These are phyloP conservation scores for Carex pumila DNA, from an alignment of 176 grass and related monocot genomes.

Conservation along the genomic window DNA sequence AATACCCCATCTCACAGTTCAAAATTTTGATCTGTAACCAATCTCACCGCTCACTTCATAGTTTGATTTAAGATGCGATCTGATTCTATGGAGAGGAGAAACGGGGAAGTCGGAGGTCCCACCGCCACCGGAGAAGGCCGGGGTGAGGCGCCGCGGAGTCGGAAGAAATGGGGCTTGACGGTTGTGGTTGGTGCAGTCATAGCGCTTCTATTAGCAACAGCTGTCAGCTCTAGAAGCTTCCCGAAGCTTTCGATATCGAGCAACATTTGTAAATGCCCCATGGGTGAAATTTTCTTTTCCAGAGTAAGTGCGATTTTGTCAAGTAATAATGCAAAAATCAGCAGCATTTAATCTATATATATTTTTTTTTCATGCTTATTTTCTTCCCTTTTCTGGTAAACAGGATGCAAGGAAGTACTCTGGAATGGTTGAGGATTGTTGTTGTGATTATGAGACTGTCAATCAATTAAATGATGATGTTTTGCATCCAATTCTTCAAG, in stretches of 20 bases:
- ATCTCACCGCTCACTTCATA: not conserved
- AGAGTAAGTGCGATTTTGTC: not conserved
- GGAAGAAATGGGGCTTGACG: conserved; percentile 25
- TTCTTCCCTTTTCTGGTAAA: not conserved
- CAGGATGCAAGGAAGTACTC: conserved; percentile 61
- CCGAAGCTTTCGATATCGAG: conserved; percentile 13
- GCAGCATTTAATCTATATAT: not conserved
- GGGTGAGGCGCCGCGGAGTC: not conserved
- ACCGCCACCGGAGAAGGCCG: not conserved
- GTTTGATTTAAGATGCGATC: not conserved
- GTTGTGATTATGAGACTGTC: conserved; percentile 89
- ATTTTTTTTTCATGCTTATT: not conserved
- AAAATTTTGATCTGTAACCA: not conserved
- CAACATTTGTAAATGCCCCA: conserved; percentile 48
- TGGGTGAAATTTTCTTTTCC: conserved; percentile 23
- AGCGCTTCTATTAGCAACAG: conserved; percentile 54
- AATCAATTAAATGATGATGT: conserved; percentile 71
- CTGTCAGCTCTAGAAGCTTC: conserved; percentile 42
- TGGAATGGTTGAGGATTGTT: conserved; percentile 89
- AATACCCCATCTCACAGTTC: not conserved
- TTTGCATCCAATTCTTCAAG: conserved; percentile 74
- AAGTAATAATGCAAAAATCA: not conserved
- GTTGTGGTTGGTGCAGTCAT: conserved; percentile 31
- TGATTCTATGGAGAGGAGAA: not conserved
- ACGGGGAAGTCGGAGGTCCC: not conserved